Evolutionary conservation across 2,329 filamentous ascomycete genomes (phyloP).

Genomic region (Fonsecaea multimorphosa): DNA sequence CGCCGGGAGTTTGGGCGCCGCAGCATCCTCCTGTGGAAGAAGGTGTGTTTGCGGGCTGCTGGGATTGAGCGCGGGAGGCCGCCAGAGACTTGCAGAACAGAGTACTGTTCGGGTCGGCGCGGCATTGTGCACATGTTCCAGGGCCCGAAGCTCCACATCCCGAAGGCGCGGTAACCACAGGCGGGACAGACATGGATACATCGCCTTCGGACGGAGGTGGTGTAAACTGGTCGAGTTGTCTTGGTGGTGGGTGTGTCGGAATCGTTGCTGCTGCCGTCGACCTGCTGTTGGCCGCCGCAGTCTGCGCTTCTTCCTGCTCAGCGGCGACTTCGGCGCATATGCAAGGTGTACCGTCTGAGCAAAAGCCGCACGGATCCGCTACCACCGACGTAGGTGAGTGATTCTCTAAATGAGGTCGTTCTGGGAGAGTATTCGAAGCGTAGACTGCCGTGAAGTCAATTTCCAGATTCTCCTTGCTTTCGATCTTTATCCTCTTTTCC

Average conservation of each 20-base stretch:
- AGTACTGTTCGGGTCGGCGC: constrained; percentile 76
- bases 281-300: constrained; percentile 37
- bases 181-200: constrained; percentile 57
- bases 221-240: constrained; percentile 54
- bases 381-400: constrained; percentile 49
- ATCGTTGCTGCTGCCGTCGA: constrained; percentile 46
- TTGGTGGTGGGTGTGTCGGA: background rate
- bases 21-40: constrained; percentile 72
- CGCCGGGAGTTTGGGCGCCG: constrained; percentile 60
- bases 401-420: constrained; percentile 57
- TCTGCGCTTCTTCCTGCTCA: constrained; percentile 43
- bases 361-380: constrained; percentile 80
- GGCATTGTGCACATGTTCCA: constrained; percentile 79
- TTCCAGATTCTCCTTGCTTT: constrained; percentile 59
- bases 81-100: constrained; percentile 83
- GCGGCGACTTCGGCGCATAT: constrained; percentile 73
- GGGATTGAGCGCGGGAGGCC: constrained; percentile 56
- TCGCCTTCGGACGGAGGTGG: constrained; percentile 63
- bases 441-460: constrained; percentile 69
- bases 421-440: constrained; percentile 48
- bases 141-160: constrained; percentile 68
- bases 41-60: constrained; percentile 48
- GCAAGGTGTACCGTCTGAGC: constrained; percentile 80
- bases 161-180: constrained; percentile 41
- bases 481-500: constrained; percentile 62